Conservation (phyloP, 169 alveolate genomes). For the Cryptosporidium xiaoi region DNA sequence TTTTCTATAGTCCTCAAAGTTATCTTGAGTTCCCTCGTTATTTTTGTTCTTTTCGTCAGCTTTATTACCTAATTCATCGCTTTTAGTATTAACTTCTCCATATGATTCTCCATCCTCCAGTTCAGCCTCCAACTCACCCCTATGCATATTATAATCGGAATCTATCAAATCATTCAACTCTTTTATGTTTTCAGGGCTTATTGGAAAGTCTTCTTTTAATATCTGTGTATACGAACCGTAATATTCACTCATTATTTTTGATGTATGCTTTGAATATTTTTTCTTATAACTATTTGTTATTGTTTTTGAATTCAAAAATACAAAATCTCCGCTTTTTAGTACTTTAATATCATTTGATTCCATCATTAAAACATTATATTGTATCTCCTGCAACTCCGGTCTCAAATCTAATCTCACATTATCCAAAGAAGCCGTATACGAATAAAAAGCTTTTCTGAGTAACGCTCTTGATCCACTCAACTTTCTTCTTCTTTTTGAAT, state of each 20-base stretch:
- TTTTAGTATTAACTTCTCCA: background rate
- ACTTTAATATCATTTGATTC: conserved; percentile 26
- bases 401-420: conserved; percentile 24
- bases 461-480: conserved; percentile 51
- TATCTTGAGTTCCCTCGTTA: background rate
- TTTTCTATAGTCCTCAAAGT: no score
- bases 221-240: conserved; percentile 2
- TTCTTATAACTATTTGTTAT: conserved; percentile 20
- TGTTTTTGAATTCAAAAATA: conserved; percentile 23
- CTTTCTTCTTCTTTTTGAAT: conserved; percentile 18
- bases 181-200: conserved; percentile 39
- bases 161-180: conserved; percentile 43
- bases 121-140: conserved; percentile 19
- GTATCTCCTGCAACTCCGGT: conserved; percentile 47
- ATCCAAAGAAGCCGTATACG: conserved; percentile 57
- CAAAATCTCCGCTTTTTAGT: conserved; percentile 42
- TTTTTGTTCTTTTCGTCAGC: background rate
- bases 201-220: conserved; percentile 52
- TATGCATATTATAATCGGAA: conserved; percentile 6
- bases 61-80: background rate
- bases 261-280: conserved; percentile 35
- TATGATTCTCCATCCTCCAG: background rate
- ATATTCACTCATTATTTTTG: conserved; percentile 28
- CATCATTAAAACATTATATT: conserved; percentile 29
- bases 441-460: conserved; percentile 63